Conservation (phyloP, 768 basidiomycete species). For the Suillus fuscotomentosus region DNA sequence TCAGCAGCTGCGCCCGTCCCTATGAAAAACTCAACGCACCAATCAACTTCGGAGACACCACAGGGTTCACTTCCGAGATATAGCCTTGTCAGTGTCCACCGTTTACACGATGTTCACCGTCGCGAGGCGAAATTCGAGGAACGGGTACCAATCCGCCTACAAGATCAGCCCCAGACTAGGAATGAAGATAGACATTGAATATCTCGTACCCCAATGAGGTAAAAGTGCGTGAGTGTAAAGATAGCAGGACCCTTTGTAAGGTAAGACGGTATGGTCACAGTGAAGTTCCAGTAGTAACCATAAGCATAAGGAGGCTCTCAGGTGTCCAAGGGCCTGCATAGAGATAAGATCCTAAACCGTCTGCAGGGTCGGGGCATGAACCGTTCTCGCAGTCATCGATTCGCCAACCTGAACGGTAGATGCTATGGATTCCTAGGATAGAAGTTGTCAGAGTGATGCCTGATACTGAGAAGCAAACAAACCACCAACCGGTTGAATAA, state of each 20-base stretch:
- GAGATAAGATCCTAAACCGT: conserved; percentile 23
- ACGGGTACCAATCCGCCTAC: conserved; percentile 22
- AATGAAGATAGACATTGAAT: neutral
- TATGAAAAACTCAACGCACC: conserved; percentile 40
- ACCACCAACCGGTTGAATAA: conserved; percentile 21
- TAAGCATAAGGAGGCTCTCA: conserved; percentile 12
- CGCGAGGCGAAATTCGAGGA: conserved; percentile 28
- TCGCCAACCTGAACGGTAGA: conserved; percentile 25
- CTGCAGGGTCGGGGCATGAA: conserved; percentile 20
- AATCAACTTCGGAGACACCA: conserved; percentile 85
- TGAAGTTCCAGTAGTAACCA: conserved; percentile 29
- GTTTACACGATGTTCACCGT: conserved; percentile 18
- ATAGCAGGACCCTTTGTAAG: conserved; percentile 20
- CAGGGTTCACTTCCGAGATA: conserved; percentile 64
- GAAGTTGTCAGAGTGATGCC: neutral
- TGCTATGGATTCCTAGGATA: conserved; percentile 17
- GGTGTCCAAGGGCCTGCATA: conserved; percentile 30
- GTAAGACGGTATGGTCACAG: conserved; percentile 14
- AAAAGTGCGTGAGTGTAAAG: conserved; percentile 29
- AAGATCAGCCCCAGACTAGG: neutral
- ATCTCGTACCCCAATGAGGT: conserved; percentile 23
- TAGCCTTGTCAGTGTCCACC: conserved; percentile 57
- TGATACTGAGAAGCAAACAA: neutral
- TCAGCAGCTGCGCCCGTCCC: conserved; percentile 46
- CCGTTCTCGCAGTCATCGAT: conserved; percentile 19